A percentile compares a stretch with the other conserved stretches of the same genome.
Evolutionary conservation across 768 basidiomycete genomes (phyloP).

Genomic region (Xerocomus brunneocitrinus): DNA sequence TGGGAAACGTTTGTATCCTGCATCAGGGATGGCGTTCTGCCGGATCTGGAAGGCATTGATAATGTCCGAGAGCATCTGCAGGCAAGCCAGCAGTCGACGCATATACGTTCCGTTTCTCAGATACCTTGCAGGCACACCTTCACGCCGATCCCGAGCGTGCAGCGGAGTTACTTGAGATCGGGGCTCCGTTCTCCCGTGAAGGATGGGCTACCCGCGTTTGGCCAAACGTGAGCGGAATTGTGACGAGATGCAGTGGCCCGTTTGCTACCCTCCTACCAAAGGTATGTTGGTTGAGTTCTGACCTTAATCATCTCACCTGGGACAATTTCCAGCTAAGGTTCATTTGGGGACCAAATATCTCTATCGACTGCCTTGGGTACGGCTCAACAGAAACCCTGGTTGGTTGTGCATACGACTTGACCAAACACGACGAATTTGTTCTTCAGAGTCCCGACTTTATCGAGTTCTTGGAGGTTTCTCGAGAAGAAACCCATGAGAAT

Average conservation of each 20-base stretch:
- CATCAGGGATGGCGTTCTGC: constrained; percentile 16
- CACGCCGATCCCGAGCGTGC: constrained; percentile 11
- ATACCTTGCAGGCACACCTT: constrained; percentile 11
- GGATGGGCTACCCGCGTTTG: constrained; percentile 20
- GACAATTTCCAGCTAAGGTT: constrained; percentile 5
- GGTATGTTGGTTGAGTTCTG: constrained; percentile 1
- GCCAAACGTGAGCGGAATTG: constrained; percentile 8
- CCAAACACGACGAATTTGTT: constrained; percentile 9
- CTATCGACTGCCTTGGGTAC: constrained; percentile 6
- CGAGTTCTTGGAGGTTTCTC: constrained; percentile 7
- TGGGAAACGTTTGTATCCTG: constrained; percentile 1
- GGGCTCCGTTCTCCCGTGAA: constrained; percentile 9
- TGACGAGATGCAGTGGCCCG: constrained; percentile 12
- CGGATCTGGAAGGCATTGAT: constrained; percentile 12
- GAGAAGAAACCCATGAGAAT: constrained; percentile 9
- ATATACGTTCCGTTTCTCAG: too few relatives aligned
- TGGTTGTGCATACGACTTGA: neutral
- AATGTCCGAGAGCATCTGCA: constrained; percentile 8
- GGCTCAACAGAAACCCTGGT: constrained; percentile 10
- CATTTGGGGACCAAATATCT: constrained; percentile 10
- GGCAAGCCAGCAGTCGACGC: too few relatives aligned
- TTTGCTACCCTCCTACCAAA: constrained; percentile 14
- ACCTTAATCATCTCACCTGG: neutral
- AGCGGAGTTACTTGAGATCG: constrained; percentile 13
- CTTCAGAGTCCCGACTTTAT: constrained; percentile 1